Evolutionary conservation across 164 flowering plant species (phyloP), one percentile per base, ranked within the genome.

Genomic region (Magnolia changhungtana): DNA sequence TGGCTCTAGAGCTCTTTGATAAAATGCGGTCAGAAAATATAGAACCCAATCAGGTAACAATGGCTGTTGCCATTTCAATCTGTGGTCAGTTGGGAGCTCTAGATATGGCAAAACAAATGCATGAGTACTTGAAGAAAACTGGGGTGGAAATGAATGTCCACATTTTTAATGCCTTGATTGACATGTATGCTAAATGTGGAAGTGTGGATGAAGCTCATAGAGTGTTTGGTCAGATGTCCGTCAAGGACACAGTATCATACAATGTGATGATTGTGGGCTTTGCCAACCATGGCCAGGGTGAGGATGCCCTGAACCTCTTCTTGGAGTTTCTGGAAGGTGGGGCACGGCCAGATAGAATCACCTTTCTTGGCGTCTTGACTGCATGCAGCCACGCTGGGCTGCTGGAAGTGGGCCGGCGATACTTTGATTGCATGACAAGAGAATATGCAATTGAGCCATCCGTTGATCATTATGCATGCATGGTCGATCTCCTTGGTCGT

Each of bases 111-210:
- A 76, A 8, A 24, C 20, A 49, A 27, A 14, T 71, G 16, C 78
- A 76, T 6, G n/a, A 61, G 2, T 76, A 31, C 69, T 8, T 76
- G 67, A 45, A 59, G 61, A 45, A 27, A 18, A 19, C 7, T n/a
- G 37, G 29, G 1, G 4, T 75, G 18, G 72, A 68, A 69, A 31
- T 27, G 65, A 69, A 75, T 68, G 67, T 4, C 20, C 24, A 68
- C 31, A 50, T 75, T 7, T 75, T 29, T 11, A 75, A 75, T 69
- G 52, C 78, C 27, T 72, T 88, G 80, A 76, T 88, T 6, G 88
- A 88, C 78, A 86, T 85, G 88, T 88, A 86, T 78, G 82, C 88
- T n/a, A 85, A 86, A 78, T 88, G 88, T 78, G 89, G 90, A 1
- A 74, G 68, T 1, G 6, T 75, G 51, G 67, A 29, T 75, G 67